Evolutionary conservation across 2,329 filamentous ascomycete genomes (phyloP).

Genomic region (Neonectria hederae): DNA sequence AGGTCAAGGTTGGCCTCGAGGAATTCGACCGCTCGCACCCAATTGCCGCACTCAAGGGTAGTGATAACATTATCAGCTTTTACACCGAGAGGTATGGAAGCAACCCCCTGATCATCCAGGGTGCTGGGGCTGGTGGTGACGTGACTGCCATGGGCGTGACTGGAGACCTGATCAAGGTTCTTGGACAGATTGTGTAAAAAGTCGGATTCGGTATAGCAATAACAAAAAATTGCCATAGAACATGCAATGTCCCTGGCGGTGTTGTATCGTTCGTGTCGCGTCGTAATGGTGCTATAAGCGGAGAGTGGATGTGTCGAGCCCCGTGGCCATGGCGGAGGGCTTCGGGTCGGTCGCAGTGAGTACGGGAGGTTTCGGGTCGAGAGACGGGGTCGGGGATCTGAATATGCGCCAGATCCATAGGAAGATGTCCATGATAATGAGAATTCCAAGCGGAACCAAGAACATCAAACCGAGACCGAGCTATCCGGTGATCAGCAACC

Average conservation of each 20-base stretch:
- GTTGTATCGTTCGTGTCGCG: slow-evolving; percentile 11
- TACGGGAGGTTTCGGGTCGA: slow-evolving; percentile 28
- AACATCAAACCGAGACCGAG: slow-evolving; percentile 57
- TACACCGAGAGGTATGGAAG: slow-evolving; percentile 94
- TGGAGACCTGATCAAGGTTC: slow-evolving; percentile 89
- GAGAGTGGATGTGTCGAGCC: slow-evolving; percentile 35
- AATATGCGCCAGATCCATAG: slow-evolving; percentile 62
- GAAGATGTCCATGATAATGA: slow-evolving; percentile 61
- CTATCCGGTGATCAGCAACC: slow-evolving; percentile 43
- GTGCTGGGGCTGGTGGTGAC: slow-evolving; percentile 91
- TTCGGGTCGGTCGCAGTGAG: slow-evolving; percentile 31
- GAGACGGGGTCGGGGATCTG: slow-evolving; percentile 21
- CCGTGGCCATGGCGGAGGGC: slow-evolving; percentile 37
- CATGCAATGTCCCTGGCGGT: slow-evolving; percentile 5
- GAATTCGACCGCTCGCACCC: slow-evolving; percentile 88
- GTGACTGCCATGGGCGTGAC: slow-evolving; percentile 98
- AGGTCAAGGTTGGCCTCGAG: slow-evolving; percentile 92
- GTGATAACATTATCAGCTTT: slow-evolving; percentile 99
- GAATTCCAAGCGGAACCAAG: slow-evolving; percentile 56
- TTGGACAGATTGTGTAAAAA: slow-evolving; percentile 71
- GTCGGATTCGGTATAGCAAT: slow-evolving; percentile 26
- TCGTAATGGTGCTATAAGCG: slow-evolving; percentile 26
- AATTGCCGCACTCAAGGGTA: slow-evolving; percentile 94
- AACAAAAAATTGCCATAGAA: slow-evolving; percentile 35
- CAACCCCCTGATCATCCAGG: slow-evolving; percentile 94